Evolutionary conservation across 2,329 filamentous ascomycete species (phyloP).

Genomic region (Gliomastix tumulicola): DNA sequence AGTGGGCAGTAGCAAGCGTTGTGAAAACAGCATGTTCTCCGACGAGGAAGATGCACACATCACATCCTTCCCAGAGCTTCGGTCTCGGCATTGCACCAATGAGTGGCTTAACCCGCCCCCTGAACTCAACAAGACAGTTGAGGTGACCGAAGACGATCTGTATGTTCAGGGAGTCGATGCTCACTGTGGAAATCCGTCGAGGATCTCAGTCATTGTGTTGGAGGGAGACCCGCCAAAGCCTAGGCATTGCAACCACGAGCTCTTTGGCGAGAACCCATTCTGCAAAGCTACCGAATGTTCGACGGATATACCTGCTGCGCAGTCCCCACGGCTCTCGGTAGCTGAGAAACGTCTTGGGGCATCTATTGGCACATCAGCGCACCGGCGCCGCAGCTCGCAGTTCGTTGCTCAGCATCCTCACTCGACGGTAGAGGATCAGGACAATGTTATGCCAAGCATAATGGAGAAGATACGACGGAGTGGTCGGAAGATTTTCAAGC

Average conservation of each 20-base stretch:
- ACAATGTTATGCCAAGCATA: constrained; percentile 13
- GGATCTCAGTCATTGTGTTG: constrained; percentile 3
- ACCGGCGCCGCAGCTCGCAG: constrained; percentile 16
- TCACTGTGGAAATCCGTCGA: constrained; percentile 9
- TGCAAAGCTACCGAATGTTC: no score
- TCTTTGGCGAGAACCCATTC: constrained; percentile 16
- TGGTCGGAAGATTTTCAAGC: constrained; percentile 13
- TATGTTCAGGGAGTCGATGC: constrained; percentile 23
- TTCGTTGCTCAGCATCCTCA: background rate
- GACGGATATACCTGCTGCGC: no score
- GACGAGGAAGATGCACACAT: constrained; percentile 8
- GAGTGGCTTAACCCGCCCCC: constrained; percentile 20
- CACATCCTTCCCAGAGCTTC: constrained; percentile 24
- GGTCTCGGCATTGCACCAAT: constrained; percentile 19
- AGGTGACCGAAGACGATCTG: constrained; percentile 6
- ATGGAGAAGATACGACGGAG: constrained; percentile 18
- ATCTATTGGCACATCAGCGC: constrained; percentile 14
- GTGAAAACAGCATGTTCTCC: background rate
- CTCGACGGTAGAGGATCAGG: constrained; percentile 1
- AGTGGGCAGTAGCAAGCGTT: background rate
- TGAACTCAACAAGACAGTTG: constrained; percentile 8
- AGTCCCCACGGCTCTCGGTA: no score
- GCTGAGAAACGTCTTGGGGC: constrained; percentile 12
- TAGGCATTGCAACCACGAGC: constrained; percentile 6
- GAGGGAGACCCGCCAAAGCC: constrained; percentile 8